These are phyloP conservation scores for Talaromyces verruculosus DNA, from an alignment of 2,329 filamentous ascomycete genomes.

Conservation along the genomic window DNA sequence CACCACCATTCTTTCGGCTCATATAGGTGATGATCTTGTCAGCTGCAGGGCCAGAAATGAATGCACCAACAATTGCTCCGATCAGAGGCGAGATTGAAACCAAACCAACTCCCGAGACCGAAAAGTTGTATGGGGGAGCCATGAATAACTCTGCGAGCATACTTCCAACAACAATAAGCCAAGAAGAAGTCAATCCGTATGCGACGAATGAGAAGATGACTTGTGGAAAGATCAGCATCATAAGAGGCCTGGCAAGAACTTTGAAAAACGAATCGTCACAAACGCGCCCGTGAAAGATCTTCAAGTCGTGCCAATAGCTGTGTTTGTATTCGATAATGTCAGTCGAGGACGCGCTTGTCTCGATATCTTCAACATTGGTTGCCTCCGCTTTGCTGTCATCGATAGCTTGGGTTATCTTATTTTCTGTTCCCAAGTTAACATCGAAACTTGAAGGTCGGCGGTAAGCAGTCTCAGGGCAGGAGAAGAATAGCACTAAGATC, in stretches of 20 bases:
- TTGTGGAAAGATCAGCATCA: constrained; percentile 30
- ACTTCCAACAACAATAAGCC: constrained; percentile 8
- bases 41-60: not conserved
- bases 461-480: constrained; percentile 28
- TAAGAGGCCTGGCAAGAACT: constrained; percentile 33
- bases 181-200: constrained; percentile 5
- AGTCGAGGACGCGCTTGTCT: not conserved
- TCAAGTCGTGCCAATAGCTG: constrained; percentile 13
- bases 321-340: not conserved
- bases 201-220: constrained; percentile 5
- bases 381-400: not conserved
- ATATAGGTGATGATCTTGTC: not conserved
- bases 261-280: constrained; percentile 15
- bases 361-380: not conserved
- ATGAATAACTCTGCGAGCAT: constrained; percentile 3
- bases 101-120: not conserved
- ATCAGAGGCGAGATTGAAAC: not conserved
- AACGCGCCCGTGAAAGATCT: constrained; percentile 23
- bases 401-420: not conserved
- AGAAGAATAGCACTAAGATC: constrained; percentile 29
- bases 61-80: not conserved
- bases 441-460: not conserved
- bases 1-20: constrained; percentile 6
- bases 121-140: constrained; percentile 12
- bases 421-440: not conserved